Percentiles rank a stretch among this genome's conserved stretches.
phyloP scores from a whole-genome alignment of 2,329 filamentous ascomycete genomes.

The Aspergillus versicolor region DNA sequence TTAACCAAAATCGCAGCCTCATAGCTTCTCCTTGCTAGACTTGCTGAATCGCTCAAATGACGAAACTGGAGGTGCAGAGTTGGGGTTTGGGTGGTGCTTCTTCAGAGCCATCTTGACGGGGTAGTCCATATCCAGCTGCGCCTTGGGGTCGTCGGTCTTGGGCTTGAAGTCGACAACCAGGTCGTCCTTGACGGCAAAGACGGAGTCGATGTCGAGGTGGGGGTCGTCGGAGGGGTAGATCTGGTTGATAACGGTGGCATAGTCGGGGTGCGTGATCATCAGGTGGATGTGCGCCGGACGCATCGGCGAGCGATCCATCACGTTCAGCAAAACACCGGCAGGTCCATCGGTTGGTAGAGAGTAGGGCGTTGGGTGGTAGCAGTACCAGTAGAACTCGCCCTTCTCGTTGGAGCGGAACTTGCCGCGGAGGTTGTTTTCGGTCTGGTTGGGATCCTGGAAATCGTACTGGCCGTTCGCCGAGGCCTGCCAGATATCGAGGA shows the following conservation, averaged over 20 bases:
- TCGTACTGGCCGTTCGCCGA: conserved; percentile 75
- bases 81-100: conserved; percentile 41
- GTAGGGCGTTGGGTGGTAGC: conserved; percentile 75
- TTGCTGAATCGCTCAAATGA: conserved; percentile 39
- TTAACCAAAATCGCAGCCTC: not conserved
- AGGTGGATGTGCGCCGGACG: conserved; percentile 63
- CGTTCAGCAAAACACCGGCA: conserved; percentile 52
- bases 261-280: conserved; percentile 56
- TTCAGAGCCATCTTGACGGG: conserved; percentile 58
- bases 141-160: conserved; percentile 51
- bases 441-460: conserved; percentile 72
- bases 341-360: conserved; percentile 66
- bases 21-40: conserved; percentile 16
- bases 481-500: conserved; percentile 78
- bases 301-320: conserved; percentile 60
- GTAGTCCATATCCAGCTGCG: conserved; percentile 60
- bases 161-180: conserved; percentile 59
- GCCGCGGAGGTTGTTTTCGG: conserved; percentile 71
- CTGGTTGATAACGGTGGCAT: conserved; percentile 58
- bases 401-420: conserved; percentile 71
- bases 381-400: conserved; percentile 67
- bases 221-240: conserved; percentile 60
- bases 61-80: conserved; percentile 38
- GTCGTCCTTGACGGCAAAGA: conserved; percentile 63
- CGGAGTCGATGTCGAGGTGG: conserved; percentile 58